These are phyloP conservation scores for Toxicodendron radicans DNA, from an alignment of 345 rosid species.

Conservation along the genomic window DNA sequence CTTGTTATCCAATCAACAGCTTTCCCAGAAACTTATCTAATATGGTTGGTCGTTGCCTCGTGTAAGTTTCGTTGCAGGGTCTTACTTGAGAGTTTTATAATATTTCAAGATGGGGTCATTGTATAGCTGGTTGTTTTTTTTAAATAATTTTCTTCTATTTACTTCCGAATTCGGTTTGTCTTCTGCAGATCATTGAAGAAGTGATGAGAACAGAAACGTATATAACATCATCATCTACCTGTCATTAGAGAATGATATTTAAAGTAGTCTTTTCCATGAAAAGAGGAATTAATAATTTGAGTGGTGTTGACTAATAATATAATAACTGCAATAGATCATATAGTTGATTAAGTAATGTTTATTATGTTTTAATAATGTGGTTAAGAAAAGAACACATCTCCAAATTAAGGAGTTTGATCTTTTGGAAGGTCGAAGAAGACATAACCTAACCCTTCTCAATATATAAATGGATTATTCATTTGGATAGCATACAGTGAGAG, in stretches of 20 bases:
- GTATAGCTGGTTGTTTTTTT: constrained; percentile 2
- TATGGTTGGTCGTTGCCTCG: constrained; percentile 33
- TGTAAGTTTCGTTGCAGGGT: constrained; percentile 24
- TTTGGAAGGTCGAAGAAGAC: constrained; percentile 25
- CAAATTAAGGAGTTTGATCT: constrained; percentile 4
- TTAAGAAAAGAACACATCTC: constrained; percentile 10
- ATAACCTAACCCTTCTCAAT: constrained; percentile 20
- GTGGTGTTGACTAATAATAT: constrained; percentile 14
- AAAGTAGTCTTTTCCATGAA: background rate
- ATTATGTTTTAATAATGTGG: background rate
- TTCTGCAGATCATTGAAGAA: constrained; percentile 7
- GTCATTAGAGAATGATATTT: too few relatives aligned
- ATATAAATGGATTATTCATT: background rate
- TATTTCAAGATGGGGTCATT: background rate
- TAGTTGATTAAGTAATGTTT: background rate
- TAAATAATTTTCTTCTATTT: too few relatives aligned
- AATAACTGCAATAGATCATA: background rate
- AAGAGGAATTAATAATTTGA: background rate
- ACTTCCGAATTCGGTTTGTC: too few relatives aligned
- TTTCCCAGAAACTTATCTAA: constrained; percentile 16
- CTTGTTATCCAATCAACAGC: constrained; percentile 18
- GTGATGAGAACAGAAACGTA: background rate
- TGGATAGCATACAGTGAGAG: background rate
- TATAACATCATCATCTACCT: background rate
- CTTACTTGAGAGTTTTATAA: background rate